Conservation (phyloP, 2,329 filamentous ascomycete genomes). For the Tolypocladium tropicale region DNA sequence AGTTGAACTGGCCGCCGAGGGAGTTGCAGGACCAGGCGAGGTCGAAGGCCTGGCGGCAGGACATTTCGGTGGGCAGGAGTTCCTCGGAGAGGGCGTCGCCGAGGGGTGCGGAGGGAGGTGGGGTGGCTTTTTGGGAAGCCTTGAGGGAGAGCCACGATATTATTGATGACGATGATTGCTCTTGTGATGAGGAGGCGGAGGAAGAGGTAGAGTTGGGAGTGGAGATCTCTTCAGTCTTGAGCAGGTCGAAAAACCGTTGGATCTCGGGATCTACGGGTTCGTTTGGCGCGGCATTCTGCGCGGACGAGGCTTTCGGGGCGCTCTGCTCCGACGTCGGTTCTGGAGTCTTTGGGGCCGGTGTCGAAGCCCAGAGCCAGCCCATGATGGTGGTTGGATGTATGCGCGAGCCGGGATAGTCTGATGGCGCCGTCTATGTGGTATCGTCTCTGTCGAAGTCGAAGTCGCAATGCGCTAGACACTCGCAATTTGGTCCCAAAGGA, state of each 20-base stretch:
- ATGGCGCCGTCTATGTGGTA: neutral
- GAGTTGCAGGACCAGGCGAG: constrained; percentile 89
- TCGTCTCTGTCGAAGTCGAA: neutral
- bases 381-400: constrained; percentile 26
- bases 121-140: constrained; percentile 14
- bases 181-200: constrained; percentile 12
- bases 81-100: constrained; percentile 49
- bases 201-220: constrained; percentile 10
- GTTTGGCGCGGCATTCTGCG: constrained; percentile 12
- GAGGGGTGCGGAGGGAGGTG: constrained; percentile 13
- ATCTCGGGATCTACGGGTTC: constrained; percentile 37
- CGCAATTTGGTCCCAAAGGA: no score
- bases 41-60: constrained; percentile 85
- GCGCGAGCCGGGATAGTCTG: neutral
- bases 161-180: constrained; percentile 17
- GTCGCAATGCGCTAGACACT: neutral
- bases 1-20: constrained; percentile 81
- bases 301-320: constrained; percentile 10
- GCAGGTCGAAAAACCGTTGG: constrained; percentile 41
- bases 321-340: constrained; percentile 12
- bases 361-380: constrained; percentile 52
- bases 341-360: constrained; percentile 20
- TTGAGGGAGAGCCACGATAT: constrained; percentile 25
- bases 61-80: constrained; percentile 72
- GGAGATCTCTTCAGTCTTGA: constrained; percentile 23